Evolutionary conservation across 768 basidiomycete species (phyloP).

Genomic region (Strobilomyces confusus): DNA sequence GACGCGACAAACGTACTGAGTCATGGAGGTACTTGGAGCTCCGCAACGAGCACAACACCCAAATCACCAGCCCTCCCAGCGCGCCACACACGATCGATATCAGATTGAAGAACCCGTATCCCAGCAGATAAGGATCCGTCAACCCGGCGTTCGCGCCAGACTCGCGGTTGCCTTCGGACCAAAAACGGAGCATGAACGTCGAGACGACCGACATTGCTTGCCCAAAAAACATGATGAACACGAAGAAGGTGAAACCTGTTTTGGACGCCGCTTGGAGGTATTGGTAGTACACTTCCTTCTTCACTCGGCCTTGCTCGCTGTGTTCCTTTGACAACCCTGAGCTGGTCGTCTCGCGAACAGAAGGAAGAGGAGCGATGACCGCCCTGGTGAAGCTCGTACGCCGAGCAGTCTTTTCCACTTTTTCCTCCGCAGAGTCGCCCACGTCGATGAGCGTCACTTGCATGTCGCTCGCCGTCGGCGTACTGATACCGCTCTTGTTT

Average conservation of each 20-base stretch:
- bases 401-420: conserved; percentile 53
- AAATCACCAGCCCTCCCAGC: conserved; percentile 59
- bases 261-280: conserved; percentile 81
- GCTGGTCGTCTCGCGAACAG: conserved; percentile 36
- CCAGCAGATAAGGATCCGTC: conserved; percentile 49
- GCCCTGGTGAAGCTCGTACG: conserved; percentile 59
- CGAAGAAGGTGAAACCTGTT: conserved; percentile 62
- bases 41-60: conserved; percentile 71
- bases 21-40: conserved; percentile 79
- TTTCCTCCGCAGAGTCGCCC: conserved; percentile 23
- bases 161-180: conserved; percentile 76
- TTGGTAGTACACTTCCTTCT: conserved; percentile 65
- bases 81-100: conserved; percentile 52
- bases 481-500: conserved; percentile 22
- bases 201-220: conserved; percentile 60
- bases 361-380: conserved; percentile 39
- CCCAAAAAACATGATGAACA: conserved; percentile 48
- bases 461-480: conserved; percentile 17
- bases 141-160: conserved; percentile 56
- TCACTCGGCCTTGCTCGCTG: conserved; percentile 78
- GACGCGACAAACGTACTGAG: conserved; percentile 40
- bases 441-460: conserved; percentile 24
- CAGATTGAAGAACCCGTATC: conserved; percentile 68
- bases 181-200: conserved; percentile 67
- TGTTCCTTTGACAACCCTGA: conserved; percentile 64